A percentile compares a stretch with the other conserved stretches of the same genome.
phyloP scores from a whole-genome alignment of 192 early-diverging fungal species.

The Rhizophlyctis rosea region DNA sequence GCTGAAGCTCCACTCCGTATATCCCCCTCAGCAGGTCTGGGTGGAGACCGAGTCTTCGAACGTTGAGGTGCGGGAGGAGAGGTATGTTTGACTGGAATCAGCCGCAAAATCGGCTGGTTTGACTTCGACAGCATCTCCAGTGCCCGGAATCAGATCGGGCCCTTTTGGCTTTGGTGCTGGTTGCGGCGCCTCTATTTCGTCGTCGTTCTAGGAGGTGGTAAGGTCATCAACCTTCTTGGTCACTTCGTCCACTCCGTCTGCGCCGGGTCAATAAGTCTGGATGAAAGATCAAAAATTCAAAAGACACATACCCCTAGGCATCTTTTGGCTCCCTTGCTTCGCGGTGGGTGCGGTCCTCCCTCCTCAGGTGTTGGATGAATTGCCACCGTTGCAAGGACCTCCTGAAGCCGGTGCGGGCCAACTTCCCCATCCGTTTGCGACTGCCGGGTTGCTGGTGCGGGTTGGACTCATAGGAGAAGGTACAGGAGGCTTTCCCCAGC shows the following conservation, averaged over 20 bases:
- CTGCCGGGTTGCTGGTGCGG: background rate
- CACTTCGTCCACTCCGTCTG: constrained; percentile 6
- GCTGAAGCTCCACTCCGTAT: constrained; percentile 89
- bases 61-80: constrained; percentile 72
- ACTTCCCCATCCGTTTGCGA: background rate
- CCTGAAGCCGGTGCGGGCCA: background rate
- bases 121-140: constrained; percentile 53
- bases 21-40: constrained; percentile 85
- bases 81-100: constrained; percentile 83
- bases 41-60: constrained; percentile 59
- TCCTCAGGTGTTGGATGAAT: too few relatives aligned
- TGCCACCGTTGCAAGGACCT: too few relatives aligned
- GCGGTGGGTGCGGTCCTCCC: too few relatives aligned
- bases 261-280: background rate
- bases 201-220: too few relatives aligned
- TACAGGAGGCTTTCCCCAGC: background rate
- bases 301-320: background rate
- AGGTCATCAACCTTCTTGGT: constrained; percentile 18
- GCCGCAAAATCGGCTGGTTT: constrained; percentile 61
- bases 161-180: constrained; percentile 1
- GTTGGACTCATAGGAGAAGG: background rate
- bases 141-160: constrained; percentile 7
- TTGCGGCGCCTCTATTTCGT: too few relatives aligned
- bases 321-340: background rate
- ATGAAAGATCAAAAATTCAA: background rate